phyloP scores from a whole-genome alignment of 2,329 filamentous ascomycete species.

The Polychaeton citri region DNA sequence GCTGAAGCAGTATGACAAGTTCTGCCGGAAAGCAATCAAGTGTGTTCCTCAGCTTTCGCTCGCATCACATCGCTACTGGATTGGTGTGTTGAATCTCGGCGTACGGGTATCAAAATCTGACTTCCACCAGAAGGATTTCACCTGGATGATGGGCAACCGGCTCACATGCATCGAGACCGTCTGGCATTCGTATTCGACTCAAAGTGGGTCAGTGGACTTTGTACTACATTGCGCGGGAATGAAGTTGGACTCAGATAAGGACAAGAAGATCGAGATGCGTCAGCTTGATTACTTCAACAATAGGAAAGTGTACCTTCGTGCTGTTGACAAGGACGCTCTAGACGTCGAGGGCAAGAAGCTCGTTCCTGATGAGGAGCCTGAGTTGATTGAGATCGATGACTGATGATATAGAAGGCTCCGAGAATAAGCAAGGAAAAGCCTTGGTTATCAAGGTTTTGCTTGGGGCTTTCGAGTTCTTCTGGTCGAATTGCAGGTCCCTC shows the following conservation, averaged over 20 bases:
- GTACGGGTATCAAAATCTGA: not conserved
- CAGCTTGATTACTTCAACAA: slow-evolving; percentile 19
- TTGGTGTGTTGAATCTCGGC: slow-evolving; percentile 15
- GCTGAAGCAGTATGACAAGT: slow-evolving; percentile 8
- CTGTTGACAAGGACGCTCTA: slow-evolving; percentile 5
- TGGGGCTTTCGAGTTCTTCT: too few species aligned
- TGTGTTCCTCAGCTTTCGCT: slow-evolving; percentile 10
- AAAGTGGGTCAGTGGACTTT: slow-evolving; percentile 8
- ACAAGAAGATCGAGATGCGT: slow-evolving; percentile 10
- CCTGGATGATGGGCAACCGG: slow-evolving; percentile 21
- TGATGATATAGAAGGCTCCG: too few species aligned
- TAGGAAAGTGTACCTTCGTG: slow-evolving; percentile 16
- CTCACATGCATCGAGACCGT: slow-evolving; percentile 20
- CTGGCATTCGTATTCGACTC: slow-evolving; percentile 12
- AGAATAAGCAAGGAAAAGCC: too few species aligned
- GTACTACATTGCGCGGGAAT: slow-evolving; percentile 13
- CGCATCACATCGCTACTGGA: slow-evolving; percentile 19
- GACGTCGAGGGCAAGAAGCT: slow-evolving; percentile 6
- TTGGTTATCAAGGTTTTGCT: too few species aligned
- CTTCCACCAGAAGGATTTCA: slow-evolving; percentile 9
- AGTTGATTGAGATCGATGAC: not conserved
- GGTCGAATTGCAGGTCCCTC: too few species aligned
- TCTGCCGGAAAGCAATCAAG: slow-evolving; percentile 11
- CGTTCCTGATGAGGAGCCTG: not conserved
- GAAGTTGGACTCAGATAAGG: slow-evolving; percentile 2